phyloP scores from a whole-genome alignment of 176 grass and related monocot species.

The Eleusine indica region DNA sequence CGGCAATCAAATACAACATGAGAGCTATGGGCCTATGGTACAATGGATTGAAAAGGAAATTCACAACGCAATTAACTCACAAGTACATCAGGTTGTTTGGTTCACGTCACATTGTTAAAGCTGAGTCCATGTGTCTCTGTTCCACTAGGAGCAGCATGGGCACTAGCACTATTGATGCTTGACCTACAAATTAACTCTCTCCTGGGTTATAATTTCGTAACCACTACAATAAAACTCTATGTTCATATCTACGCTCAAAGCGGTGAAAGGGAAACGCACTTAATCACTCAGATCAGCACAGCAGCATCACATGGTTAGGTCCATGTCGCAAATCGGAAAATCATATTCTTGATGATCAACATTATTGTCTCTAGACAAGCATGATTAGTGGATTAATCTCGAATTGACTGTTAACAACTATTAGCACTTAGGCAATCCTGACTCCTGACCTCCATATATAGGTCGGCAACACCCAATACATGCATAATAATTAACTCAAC shows the following conservation, averaged over 20 bases:
- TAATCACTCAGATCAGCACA: background rate
- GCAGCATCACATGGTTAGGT: slow-evolving; percentile 52
- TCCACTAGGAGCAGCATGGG: slow-evolving; percentile 28
- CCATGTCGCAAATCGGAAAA: slow-evolving; percentile 13
- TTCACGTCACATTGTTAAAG: slow-evolving; percentile 52
- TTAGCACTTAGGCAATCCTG: background rate
- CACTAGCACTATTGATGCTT: slow-evolving; percentile 40
- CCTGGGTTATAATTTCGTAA: slow-evolving; percentile 20
- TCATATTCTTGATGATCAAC: slow-evolving; percentile 13
- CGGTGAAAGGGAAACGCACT: slow-evolving; percentile 28
- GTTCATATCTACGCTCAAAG: background rate
- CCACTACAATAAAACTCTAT: slow-evolving; percentile 15
- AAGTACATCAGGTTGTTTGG: slow-evolving; percentile 49
- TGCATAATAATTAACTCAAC: slow-evolving; percentile 31
- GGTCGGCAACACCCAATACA: slow-evolving; percentile 24
- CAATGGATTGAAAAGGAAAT: slow-evolving; percentile 47
- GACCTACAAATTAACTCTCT: slow-evolving; percentile 48
- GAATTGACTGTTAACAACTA: slow-evolving; percentile 49
- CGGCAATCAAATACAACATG: background rate
- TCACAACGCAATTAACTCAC: slow-evolving; percentile 35
- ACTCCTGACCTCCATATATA: background rate
- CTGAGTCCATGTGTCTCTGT: slow-evolving; percentile 29
- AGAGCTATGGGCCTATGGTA: slow-evolving; percentile 24
- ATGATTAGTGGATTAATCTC: slow-evolving; percentile 43
- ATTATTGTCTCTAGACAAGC: slow-evolving; percentile 29